Base-by-base conservation (phyloP, 2,329 filamentous ascomycete genomes). In the Pseudogymnoascus pannorum region DNA sequence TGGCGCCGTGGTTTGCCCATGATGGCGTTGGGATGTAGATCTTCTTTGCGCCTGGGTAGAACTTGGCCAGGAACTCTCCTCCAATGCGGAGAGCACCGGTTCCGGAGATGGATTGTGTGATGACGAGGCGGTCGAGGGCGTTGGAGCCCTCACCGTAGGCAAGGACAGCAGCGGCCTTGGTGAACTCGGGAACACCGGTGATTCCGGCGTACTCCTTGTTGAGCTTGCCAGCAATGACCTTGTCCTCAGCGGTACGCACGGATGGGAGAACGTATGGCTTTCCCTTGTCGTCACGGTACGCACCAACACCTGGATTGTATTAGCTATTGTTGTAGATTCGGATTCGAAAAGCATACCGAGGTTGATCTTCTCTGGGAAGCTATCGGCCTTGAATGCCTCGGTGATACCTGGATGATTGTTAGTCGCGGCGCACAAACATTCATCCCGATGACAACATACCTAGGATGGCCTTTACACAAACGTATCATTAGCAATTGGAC, bases 131-230 rank as follows among this genome's bases (percentile, higher is more conserved):
- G 70, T 82, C 79, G 75, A 97, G 83, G 68, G 87, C 87, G 48
- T 87, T 77, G 64, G 88, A 94, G 78, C 90, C 86, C 70, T 84
- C 75, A 67, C 93, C 93, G 76, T 97, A 97, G 71, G 94, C 94
- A 63, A 99, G 87, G 73, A 89, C 80, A 67, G 92, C 92, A 63
- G 94, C 93, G 67, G 92, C 90, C 75, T 89, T 90, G 77, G 92
- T 95, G 83, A 99, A 97, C 71, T 92, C 84, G 67, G 92, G 91
- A 51, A 97, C 85, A 81, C 94, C 94, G 57, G 94, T 97, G 78
- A 99, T 99, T 76, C 91, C 92, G 67, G 93, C 91, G 76, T 97
- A 97, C 78, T 97, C 94, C 83, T 97, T 96, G 85, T 97, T 94
- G 72, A 94, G 76, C 71, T 85, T 83, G 67, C 85, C 80, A 60